These are phyloP conservation scores for Fusarium keratoplasticum DNA, from an alignment of 2,329 filamentous ascomycete genomes.

Conservation along the genomic window DNA sequence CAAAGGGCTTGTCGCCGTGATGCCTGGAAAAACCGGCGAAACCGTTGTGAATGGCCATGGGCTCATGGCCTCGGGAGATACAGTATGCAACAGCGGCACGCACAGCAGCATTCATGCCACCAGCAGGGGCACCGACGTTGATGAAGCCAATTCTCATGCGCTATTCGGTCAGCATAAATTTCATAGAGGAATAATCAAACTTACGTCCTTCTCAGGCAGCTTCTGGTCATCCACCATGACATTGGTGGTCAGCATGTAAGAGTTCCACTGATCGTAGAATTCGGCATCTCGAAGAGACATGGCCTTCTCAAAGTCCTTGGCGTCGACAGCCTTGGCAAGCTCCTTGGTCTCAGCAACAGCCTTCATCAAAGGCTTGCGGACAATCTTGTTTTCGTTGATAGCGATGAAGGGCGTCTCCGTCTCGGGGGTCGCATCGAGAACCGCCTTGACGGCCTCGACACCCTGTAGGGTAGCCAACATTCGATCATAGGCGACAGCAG, in stretches of 20 bases:
- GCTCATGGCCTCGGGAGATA: constrained; percentile 89
- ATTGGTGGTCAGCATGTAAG: constrained; percentile 91
- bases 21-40: constrained; percentile 95
- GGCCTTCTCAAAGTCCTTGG: constrained; percentile 86
- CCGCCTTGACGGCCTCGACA: constrained; percentile 92
- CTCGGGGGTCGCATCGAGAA: constrained; percentile 88
- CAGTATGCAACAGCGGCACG: constrained; percentile 95
- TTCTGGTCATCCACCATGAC: constrained; percentile 76
- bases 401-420: constrained; percentile 95
- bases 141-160: constrained; percentile 95
- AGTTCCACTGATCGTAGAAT: constrained; percentile 91
- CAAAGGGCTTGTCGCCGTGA: constrained; percentile 83
- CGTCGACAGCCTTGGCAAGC: constrained; percentile 83
- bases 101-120: constrained; percentile 98
- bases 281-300: constrained; percentile 92
- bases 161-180: constrained; percentile 58
- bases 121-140: constrained; percentile 95
- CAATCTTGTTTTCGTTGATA: constrained; percentile 98
- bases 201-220: constrained; percentile 77
- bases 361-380: constrained; percentile 87
- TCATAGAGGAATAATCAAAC: constrained; percentile 39
- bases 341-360: constrained; percentile 89
- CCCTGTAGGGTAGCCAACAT: constrained; percentile 94
- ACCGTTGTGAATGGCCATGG: constrained; percentile 93
- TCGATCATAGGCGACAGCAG: constrained; percentile 92